phyloP scores from a whole-genome alignment of 2,329 filamentous ascomycete species.

The Fusarium sarcochroum region DNA sequence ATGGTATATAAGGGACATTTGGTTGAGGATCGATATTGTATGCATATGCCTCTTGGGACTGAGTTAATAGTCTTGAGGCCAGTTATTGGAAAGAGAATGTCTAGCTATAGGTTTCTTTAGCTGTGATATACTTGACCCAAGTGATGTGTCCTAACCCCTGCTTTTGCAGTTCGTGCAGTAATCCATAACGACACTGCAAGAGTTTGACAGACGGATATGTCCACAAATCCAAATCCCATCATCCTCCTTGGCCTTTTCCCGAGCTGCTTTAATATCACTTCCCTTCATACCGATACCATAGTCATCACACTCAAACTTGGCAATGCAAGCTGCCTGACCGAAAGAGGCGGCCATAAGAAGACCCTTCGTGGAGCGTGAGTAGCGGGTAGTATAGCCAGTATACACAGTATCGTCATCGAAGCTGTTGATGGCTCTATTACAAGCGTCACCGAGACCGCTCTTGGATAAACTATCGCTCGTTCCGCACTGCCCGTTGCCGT shows the following conservation, averaged over 20 bases:
- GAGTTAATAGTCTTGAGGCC: too few species aligned
- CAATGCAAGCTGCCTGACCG: slow-evolving; percentile 18
- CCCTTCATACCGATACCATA: slow-evolving; percentile 30
- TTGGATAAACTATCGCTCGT: slow-evolving; percentile 21
- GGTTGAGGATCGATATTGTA: too few species aligned
- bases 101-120: too few species aligned
- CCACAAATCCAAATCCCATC: slow-evolving; percentile 10
- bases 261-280: slow-evolving; percentile 19
- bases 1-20: too few species aligned
- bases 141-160: not conserved
- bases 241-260: slow-evolving; percentile 3
- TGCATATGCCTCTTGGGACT: too few species aligned
- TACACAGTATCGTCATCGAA: slow-evolving; percentile 24
- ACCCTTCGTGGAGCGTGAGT: slow-evolving; percentile 22
- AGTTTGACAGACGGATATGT: slow-evolving; percentile 5
- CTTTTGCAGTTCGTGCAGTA: slow-evolving; percentile 9
- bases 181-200: slow-evolving; percentile 9
- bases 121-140: too few species aligned
- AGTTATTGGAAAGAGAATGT: too few species aligned
- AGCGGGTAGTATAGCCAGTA: slow-evolving; percentile 17
- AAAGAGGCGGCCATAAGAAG: slow-evolving; percentile 3
- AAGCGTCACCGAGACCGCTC: slow-evolving; percentile 12
- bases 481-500: slow-evolving; percentile 23
- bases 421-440: slow-evolving; percentile 14
- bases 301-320: slow-evolving; percentile 30